phyloP scores from a whole-genome alignment of 768 basidiomycete genomes.

The Amanita pallidorosea region DNA sequence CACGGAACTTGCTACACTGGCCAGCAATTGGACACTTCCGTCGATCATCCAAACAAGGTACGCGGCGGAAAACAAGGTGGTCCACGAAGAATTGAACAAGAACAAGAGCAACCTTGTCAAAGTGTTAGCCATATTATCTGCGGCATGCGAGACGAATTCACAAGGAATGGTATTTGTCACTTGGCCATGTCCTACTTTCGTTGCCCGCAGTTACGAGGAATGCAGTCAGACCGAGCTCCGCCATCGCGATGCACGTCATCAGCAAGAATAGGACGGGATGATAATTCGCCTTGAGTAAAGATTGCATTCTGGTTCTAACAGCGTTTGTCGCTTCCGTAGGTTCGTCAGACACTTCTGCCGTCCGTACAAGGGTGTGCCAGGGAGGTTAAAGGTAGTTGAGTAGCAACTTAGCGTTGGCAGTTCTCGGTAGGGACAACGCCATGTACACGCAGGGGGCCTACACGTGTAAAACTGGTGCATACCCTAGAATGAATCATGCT shows the following conservation, averaged over 20 bases:
- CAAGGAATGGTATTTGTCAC: conserved; percentile 53
- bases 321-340: neutral
- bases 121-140: neutral
- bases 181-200: conserved; percentile 49
- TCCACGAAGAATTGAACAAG: conserved; percentile 64
- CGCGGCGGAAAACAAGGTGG: conserved; percentile 55
- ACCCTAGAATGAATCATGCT: neutral
- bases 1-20: conserved; percentile 70
- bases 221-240: conserved; percentile 65
- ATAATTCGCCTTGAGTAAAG: conserved; percentile 40
- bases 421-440: neutral
- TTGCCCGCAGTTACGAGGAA: conserved; percentile 66
- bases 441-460: neutral
- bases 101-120: conserved; percentile 41
- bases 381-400: neutral
- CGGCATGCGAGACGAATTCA: conserved; percentile 19
- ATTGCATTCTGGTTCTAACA: conserved; percentile 16
- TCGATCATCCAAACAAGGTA: conserved; percentile 67
- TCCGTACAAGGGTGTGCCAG: neutral
- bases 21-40: conserved; percentile 55
- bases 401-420: neutral
- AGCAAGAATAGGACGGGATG: conserved; percentile 53
- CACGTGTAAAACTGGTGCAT: neutral
- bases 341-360: neutral
- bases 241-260: conserved; percentile 56